Base-by-base conservation (phyloP, 1,284 basidiomycete genomes). In the Boletus sp. region DNA sequence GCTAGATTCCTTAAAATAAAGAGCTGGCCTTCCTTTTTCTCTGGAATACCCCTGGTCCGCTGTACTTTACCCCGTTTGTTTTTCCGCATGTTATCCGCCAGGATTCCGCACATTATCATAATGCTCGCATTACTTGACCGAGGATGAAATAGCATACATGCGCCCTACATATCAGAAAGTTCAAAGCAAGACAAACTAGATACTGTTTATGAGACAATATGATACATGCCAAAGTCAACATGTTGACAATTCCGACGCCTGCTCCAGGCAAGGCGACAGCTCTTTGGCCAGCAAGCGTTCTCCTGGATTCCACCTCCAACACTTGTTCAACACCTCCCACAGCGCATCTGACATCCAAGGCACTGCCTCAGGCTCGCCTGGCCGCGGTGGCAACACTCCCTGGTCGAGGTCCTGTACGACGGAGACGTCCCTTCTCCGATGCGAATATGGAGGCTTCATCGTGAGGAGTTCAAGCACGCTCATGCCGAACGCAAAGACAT, bases 401-500 rank as follows among this genome's bases (percentile, higher is more conserved):
- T 61, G 57, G 1, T 67, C 52, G 16, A 80, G 65, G 48, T 72
- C 71, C 48, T 65, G 67, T 35, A 80, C 70, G 27, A 82, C 77
- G 23, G 69, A 62, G 12, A 75, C 64, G 52, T 79, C 77, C 19
- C 72, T 65, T 53, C 63, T 74, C 38, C 67, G 67, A 44, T 77
- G 66, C 7, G 72, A 59, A 55, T 73, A 81, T 0, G 80, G 80
- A 33, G 60, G 59, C 40, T 72, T 72, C 42, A 71, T 69, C 4
- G 77, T 80, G 35, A 77, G 57, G 39, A 80, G 69, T 54, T 82
- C 80, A 16, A 81, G 66, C 36, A 78, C 68, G 13, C 75, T 69
- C 80, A 82, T 82, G 6, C 72, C 75, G 46, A 74, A 81, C 3
- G 78, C 76, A 53, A 79, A 82, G 0, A 74, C 65, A 55, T 82